Evolutionary conservation across 345 rosid species (phyloP).

Genomic region (Syzygium grande): DNA sequence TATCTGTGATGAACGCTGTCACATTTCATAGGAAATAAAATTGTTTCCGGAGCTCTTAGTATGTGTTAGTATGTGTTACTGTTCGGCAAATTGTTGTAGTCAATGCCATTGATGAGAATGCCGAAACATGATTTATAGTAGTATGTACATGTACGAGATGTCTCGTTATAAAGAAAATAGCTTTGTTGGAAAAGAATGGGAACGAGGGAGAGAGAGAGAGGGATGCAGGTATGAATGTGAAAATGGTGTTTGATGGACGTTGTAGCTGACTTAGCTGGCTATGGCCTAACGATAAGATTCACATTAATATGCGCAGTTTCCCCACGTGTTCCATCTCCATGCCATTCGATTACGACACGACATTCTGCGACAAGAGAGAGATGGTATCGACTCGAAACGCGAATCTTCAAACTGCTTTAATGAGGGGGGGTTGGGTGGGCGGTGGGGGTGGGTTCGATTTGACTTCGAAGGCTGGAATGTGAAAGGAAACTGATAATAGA

Average conservation of each 20-base stretch:
- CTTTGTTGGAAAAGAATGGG: background rate
- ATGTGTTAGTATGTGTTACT: background rate
- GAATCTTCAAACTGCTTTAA: background rate
- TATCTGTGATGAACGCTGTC: background rate
- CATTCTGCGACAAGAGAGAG: rapidly evolving
- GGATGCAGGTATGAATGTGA: background rate
- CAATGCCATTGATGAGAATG: background rate
- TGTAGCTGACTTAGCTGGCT: background rate
- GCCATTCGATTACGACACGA: background rate
- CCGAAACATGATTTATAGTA: background rate
- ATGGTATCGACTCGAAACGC: background rate
- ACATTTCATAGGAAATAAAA: background rate
- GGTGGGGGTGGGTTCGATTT: background rate
- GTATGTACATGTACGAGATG: background rate
- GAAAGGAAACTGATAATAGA: background rate
- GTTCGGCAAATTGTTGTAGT: background rate
- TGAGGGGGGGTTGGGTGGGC: background rate
- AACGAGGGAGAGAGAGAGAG: background rate
- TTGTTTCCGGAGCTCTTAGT: background rate
- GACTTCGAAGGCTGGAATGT: background rate
- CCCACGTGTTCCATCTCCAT: background rate
- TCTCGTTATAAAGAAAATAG: background rate
- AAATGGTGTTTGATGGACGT: background rate
- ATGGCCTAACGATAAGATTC: background rate
- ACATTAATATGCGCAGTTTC: background rate